Evolutionary conservation across 169 alveolate genomes (phyloP).

Genomic region (Fabrea salina): DNA sequence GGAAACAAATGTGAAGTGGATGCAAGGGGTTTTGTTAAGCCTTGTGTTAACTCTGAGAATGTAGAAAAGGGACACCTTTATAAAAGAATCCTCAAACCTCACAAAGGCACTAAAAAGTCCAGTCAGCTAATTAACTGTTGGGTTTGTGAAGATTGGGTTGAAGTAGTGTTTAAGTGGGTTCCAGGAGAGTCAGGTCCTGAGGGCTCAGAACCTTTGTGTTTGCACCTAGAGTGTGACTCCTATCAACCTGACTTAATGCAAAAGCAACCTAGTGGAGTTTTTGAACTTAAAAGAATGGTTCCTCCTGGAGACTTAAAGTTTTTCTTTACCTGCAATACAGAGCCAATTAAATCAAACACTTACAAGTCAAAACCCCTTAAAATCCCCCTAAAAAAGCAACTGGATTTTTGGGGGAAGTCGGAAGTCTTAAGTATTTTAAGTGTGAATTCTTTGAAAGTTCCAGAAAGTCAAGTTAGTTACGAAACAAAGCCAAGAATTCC

Average conservation of each 20-base stretch:
- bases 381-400: no score
- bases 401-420: no score
- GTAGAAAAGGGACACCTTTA: background rate
- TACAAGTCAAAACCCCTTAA: no score
- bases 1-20: slow-evolving; percentile 21
- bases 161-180: background rate
- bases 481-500: background rate
- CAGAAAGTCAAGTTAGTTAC: background rate
- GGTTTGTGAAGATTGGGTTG: slow-evolving; percentile 29
- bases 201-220: background rate
- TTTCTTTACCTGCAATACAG: background rate
- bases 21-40: slow-evolving; percentile 1
- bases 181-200: slow-evolving; percentile 25
- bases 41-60: background rate
- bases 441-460: no score
- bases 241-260: slow-evolving; percentile 17
- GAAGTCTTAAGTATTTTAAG: no score
- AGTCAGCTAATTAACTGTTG: background rate
- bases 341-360: no score
- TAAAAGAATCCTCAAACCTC: background rate
- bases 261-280: background rate
- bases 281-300: background rate
- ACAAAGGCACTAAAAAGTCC: background rate
- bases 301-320: background rate
- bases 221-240: slow-evolving; percentile 21